A percentile compares a stretch with the other conserved stretches of the same genome.
Evolutionary conservation across 495 filamentous ascomycete genomes (phyloP).

Genomic region (Bombardia bombarda): DNA sequence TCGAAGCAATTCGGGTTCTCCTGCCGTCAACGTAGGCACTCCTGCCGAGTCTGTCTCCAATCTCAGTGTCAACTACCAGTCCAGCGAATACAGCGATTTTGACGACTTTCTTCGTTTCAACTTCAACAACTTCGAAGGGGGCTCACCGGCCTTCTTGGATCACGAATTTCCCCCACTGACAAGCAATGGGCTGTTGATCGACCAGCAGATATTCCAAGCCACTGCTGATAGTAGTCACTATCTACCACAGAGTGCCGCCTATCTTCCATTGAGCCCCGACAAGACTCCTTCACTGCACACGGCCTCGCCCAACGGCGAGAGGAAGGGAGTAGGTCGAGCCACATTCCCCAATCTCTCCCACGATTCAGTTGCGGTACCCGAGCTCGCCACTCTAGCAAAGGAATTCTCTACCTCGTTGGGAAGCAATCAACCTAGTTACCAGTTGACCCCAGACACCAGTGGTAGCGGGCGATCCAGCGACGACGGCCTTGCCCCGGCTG

Average conservation of each 20-base stretch:
- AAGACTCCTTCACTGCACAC: slow-evolving; percentile 24
- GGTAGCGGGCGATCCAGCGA: slow-evolving; percentile 41
- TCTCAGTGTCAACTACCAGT: slow-evolving; percentile 32
- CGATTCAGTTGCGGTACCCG: slow-evolving; percentile 11
- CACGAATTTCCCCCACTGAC: slow-evolving; percentile 9
- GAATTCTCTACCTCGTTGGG: slow-evolving; percentile 22
- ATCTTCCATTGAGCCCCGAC: slow-evolving; percentile 26
- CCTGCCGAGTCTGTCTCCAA: slow-evolving; percentile 34
- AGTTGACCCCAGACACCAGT: slow-evolving; percentile 42
- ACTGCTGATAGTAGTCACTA: slow-evolving; percentile 1
- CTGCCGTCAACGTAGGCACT: slow-evolving; percentile 27
- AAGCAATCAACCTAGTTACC: slow-evolving; percentile 20
- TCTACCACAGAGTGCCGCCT: slow-evolving; percentile 7
- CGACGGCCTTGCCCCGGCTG: slow-evolving; percentile 30
- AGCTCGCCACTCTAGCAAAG: slow-evolving; percentile 13
- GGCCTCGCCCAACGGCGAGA: slow-evolving; percentile 18
- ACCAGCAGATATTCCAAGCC: slow-evolving; percentile 7
- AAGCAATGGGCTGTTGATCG: slow-evolving; percentile 3
- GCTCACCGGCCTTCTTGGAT: slow-evolving; percentile 29
- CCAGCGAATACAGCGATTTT: slow-evolving; percentile 31
- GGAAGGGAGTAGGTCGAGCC: slow-evolving; percentile 6
- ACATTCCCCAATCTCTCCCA: slow-evolving; percentile 9
- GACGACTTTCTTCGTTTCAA: slow-evolving; percentile 36
- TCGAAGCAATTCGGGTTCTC: slow-evolving; percentile 32
- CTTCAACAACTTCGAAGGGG: slow-evolving; percentile 23